A percentile compares a stretch with the other conserved stretches of the same genome.
phyloP scores from a whole-genome alignment of 352 stramenopile genomes.

The Phytopythium cucurbitacearum region DNA sequence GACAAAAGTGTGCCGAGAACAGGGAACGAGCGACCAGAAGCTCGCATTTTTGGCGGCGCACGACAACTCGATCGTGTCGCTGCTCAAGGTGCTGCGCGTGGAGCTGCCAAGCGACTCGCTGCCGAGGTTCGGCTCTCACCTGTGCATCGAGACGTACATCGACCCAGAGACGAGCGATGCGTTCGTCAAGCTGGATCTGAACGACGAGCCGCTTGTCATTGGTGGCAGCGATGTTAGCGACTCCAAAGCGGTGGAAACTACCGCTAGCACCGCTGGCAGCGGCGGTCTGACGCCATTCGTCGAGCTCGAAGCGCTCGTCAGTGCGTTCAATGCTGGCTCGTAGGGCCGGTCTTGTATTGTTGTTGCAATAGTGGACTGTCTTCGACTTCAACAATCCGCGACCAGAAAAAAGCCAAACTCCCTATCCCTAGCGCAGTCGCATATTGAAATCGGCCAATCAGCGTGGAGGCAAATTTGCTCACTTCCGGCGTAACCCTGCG shows the following conservation, averaged over 20 bases:
- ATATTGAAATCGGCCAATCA: no score
- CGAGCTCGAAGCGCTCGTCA: slow-evolving; percentile 33
- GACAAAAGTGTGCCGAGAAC: neutral
- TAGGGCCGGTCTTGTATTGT: no score
- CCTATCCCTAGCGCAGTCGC: no score
- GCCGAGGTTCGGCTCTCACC: slow-evolving; percentile 10
- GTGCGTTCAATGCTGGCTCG: slow-evolving; percentile 20
- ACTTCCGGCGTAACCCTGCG: no score
- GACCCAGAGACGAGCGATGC: slow-evolving; percentile 1
- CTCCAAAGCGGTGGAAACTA: neutral
- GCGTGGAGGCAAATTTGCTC: no score
- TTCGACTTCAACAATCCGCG: no score
- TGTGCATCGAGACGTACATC: slow-evolving; percentile 11
- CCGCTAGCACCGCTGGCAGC: slow-evolving; percentile 1
- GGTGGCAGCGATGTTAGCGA: neutral
- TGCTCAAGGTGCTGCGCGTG: slow-evolving; percentile 18
- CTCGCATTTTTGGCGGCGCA: slow-evolving; percentile 23
- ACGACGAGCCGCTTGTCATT: slow-evolving; percentile 4
- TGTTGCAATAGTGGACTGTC: no score
- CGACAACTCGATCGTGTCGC: slow-evolving; percentile 20
- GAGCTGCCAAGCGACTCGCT: slow-evolving; percentile 5
- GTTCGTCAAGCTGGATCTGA: slow-evolving; percentile 8
- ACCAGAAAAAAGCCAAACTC: no score
- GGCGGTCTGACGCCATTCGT: slow-evolving; percentile 36
- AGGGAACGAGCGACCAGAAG: slow-evolving; percentile 11